Evolutionary conservation across 495 filamentous ascomycete species (phyloP).

Genomic region (Trichoderma parareesei): DNA sequence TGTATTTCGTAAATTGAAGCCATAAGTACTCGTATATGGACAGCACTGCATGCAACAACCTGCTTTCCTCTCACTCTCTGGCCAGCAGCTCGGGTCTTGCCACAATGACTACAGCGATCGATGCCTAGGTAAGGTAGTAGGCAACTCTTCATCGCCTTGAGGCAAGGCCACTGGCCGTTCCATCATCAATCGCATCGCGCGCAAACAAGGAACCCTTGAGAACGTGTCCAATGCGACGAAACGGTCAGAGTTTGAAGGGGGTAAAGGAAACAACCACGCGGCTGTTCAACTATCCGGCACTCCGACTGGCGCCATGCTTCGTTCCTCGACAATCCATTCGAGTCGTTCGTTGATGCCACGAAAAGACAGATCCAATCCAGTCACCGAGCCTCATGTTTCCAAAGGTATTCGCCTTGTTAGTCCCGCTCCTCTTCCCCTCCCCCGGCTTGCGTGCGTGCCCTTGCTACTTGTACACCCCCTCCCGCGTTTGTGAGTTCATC

Average conservation of each 20-base stretch:
- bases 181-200: no score
- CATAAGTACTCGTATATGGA: no score
- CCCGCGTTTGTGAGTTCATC: not conserved
- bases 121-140: no score
- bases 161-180: no score
- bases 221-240: not conserved
- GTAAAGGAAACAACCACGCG: not conserved
- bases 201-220: not conserved
- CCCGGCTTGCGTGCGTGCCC: not conserved
- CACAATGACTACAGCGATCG: no score
- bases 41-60: no score
- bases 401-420: not conserved
- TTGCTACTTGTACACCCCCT: not conserved
- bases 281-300: not conserved
- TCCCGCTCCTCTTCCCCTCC: not conserved
- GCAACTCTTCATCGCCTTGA: no score
- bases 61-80: no score
- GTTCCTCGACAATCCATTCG: not conserved
- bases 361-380: no score
- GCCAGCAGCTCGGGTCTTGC: no score
- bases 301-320: not conserved
- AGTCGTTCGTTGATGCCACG: not conserved
- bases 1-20: no score
- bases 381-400: not conserved
- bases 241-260: not conserved